Evolutionary conservation across 1,284 basidiomycete species (phyloP).

Genomic region (Boletus semigastroideus): DNA sequence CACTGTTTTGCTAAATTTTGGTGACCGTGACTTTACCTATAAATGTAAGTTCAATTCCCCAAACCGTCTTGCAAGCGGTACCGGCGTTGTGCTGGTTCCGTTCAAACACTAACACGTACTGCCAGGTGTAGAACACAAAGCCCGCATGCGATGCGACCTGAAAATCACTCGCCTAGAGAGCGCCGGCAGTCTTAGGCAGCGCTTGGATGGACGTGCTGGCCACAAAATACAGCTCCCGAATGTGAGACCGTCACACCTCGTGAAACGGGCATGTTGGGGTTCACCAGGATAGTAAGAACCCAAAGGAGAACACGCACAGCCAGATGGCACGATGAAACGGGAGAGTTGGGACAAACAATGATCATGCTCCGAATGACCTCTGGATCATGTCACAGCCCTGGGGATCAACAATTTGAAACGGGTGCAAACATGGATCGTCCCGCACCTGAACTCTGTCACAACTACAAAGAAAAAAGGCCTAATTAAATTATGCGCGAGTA

Average conservation of each 20-base stretch:
- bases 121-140: conserved; percentile 1
- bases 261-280: conserved; percentile 17
- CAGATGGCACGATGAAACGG: conserved; percentile 14
- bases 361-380: conserved; percentile 10
- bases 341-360: conserved; percentile 6
- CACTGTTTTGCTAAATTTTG: neutral
- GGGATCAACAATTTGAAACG: conserved; percentile 25
- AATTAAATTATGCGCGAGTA: conserved; percentile 6
- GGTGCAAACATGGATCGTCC: conserved; percentile 5
- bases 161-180: conserved; percentile 5
- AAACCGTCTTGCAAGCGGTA: conserved; percentile 21
- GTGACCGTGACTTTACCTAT: conserved; percentile 14
- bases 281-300: conserved; percentile 15
- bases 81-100: conserved; percentile 22
- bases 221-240: conserved; percentile 1
- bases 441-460: conserved; percentile 4
- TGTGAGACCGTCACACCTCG: conserved; percentile 14
- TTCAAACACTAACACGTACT: conserved; percentile 4
- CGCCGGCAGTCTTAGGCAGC: conserved; percentile 1
- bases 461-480: neutral
- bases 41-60: conserved; percentile 19
- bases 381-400: conserved; percentile 13
- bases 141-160: conserved; percentile 3
- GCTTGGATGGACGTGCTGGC: conserved; percentile 1
- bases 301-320: conserved; percentile 29